phyloP scores from a whole-genome alignment of 73 alveolate species.

The Tetrahymena borealis region DNA sequence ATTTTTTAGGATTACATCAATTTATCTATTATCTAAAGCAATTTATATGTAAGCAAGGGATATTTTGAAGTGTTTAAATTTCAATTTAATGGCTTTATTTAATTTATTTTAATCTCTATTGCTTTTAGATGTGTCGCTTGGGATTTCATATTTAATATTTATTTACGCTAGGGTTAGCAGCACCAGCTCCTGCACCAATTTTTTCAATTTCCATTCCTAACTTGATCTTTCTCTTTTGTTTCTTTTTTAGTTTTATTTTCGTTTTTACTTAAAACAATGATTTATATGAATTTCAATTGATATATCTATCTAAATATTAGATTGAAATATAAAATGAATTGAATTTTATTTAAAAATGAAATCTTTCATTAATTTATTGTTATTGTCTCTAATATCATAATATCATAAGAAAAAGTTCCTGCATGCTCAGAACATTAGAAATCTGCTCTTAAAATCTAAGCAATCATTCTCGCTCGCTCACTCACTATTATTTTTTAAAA shows the following conservation, averaged over 20 bases:
- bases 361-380: background rate
- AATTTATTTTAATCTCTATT: too few species aligned
- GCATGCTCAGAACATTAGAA: background rate
- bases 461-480: background rate
- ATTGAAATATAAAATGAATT: background rate
- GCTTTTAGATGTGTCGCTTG: too few species aligned
- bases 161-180: background rate
- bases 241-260: background rate
- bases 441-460: background rate
- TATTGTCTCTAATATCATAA: background rate
- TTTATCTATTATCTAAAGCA: background rate
- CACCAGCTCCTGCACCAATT: background rate
- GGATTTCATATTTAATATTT: background rate
- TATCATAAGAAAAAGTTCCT: background rate
- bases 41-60: too few species aligned
- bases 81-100: too few species aligned
- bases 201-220: slow-evolving; percentile 1
- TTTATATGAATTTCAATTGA: background rate
- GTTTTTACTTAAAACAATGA: background rate
- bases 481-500: background rate
- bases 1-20: background rate
- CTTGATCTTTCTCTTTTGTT: background rate
- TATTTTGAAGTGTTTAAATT: too few species aligned
- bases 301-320: background rate
- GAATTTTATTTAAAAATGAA: background rate